Evolutionary conservation across 164 flowering plant genomes (phyloP).

Genomic region (Aristolochia contorta): DNA sequence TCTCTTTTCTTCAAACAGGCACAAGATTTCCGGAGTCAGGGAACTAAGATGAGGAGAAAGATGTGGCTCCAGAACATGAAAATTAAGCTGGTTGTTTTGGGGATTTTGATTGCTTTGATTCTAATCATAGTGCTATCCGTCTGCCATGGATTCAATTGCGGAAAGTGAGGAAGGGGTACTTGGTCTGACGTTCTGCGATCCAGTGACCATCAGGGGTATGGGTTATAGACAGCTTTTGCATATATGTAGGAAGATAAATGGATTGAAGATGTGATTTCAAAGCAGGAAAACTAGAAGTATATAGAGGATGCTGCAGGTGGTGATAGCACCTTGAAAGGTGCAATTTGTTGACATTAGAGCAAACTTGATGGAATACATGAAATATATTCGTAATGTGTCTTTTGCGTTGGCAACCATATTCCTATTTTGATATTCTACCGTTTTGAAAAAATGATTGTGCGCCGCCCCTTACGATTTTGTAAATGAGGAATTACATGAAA

Average conservation of each 20-base stretch:
- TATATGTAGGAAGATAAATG: background rate
- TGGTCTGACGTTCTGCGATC: no score
- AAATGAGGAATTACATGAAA: no score
- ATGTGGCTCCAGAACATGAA: slow-evolving; percentile 24
- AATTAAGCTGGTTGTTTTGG: slow-evolving; percentile 21
- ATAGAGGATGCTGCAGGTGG: no score
- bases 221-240: background rate
- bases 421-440: no score
- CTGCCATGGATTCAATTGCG: slow-evolving; percentile 21
- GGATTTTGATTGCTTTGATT: slow-evolving; percentile 17
- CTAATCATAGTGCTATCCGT: slow-evolving; percentile 17
- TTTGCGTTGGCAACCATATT: background rate
- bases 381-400: slow-evolving; percentile 1
- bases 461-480: no score
- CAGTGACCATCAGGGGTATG: background rate
- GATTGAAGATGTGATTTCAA: background rate
- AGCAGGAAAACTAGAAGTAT: no score
- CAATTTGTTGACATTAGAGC: background rate
- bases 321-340: no score
- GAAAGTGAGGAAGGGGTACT: slow-evolving; percentile 1
- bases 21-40: slow-evolving; percentile 14
- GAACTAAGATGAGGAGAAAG: slow-evolving; percentile 18
- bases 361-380: background rate
- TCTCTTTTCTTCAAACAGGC: slow-evolving; percentile 9
- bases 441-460: no score